These are phyloP conservation scores for Rutstroemia sp. DNA, from an alignment of 2,329 filamentous ascomycete species.

Conservation along the genomic window DNA sequence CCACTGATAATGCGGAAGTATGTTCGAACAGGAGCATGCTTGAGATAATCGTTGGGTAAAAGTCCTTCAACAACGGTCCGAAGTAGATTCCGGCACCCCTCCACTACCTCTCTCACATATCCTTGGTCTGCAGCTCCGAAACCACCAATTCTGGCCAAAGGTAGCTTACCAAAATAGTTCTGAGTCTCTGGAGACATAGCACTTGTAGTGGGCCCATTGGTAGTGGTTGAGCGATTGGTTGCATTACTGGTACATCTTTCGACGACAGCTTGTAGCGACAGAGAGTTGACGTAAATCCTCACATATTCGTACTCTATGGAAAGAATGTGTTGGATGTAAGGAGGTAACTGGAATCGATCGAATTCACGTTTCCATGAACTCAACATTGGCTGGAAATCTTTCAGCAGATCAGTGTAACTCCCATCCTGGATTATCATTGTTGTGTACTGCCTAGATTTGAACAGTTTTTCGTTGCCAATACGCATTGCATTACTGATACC, in stretches of 20 bases:
- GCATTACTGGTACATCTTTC: conserved; percentile 81
- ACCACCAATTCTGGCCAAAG: conserved; percentile 55
- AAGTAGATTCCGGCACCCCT: conserved; percentile 69
- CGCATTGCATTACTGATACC: conserved; percentile 92
- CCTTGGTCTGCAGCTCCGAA: conserved; percentile 61
- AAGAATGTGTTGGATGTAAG: conserved; percentile 66
- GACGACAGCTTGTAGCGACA: conserved; percentile 89
- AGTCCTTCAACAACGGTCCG: conserved; percentile 70
- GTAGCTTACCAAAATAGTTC: conserved; percentile 56
- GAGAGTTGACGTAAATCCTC: conserved; percentile 87
- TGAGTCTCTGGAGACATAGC: conserved; percentile 55
- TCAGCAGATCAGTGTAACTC: conserved; percentile 72
- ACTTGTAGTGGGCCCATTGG: conserved; percentile 31
- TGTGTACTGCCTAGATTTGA: conserved; percentile 79
- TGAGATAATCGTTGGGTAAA: conserved; percentile 66
- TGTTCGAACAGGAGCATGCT: conserved; percentile 75
- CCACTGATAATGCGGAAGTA: conserved; percentile 84
- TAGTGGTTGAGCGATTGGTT: conserved; percentile 32
- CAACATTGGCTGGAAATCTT: conserved; percentile 73
- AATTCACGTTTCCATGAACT: conserved; percentile 75
- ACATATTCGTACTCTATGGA: conserved; percentile 95
- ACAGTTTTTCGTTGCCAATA: conserved; percentile 79
- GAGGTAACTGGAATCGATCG: conserved; percentile 64
- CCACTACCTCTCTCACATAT: conserved; percentile 69
- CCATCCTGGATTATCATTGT: conserved; percentile 83